Evolutionary conservation across 2,329 filamentous ascomycete genomes (phyloP).

Genomic region (Penicillium sp.): DNA sequence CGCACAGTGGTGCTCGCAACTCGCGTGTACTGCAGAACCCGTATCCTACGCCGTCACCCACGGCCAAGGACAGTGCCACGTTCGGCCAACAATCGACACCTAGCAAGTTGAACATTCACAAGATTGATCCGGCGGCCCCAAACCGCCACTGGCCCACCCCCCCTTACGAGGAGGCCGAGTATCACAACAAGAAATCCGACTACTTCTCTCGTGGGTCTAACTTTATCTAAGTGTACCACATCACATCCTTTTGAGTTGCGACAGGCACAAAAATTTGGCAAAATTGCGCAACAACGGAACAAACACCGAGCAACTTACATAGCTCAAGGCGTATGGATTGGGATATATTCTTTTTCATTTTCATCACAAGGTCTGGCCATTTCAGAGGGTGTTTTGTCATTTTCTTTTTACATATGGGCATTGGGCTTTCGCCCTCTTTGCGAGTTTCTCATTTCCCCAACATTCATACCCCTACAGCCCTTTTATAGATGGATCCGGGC

Average conservation of each 20-base stretch:
- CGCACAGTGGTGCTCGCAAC: conserved; percentile 48
- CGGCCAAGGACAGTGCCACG: conserved; percentile 69
- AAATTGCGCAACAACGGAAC: conserved; percentile 20
- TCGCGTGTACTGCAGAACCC: conserved; percentile 37
- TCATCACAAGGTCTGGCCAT: conserved; percentile 19
- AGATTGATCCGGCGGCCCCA: conserved; percentile 43
- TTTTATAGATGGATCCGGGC: conserved; percentile 31
- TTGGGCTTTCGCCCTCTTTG: conserved; percentile 17
- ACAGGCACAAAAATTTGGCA: conserved; percentile 17
- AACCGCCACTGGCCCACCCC: conserved; percentile 84
- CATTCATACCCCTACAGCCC: conserved; percentile 35
- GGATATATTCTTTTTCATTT: conserved; percentile 17
- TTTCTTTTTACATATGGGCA: conserved; percentile 19
- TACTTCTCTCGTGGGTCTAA: conserved; percentile 60
- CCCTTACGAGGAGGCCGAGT: conserved; percentile 87
- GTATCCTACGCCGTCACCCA: conserved; percentile 67
- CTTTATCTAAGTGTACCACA: conserved; percentile 25
- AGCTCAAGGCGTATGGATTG: conserved; percentile 27
- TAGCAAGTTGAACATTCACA: conserved; percentile 57
- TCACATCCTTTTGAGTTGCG: conserved; percentile 11
- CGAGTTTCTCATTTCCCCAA: conserved; percentile 16
- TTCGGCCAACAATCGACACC: conserved; percentile 54
- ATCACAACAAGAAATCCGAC: conserved; percentile 73
- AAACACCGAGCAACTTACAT: conserved; percentile 11
- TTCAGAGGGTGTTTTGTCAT: conserved; percentile 8